These are phyloP conservation scores for Backusella liffmaniae DNA, from an alignment of 192 early-diverging fungal species.

Conservation along the genomic window DNA sequence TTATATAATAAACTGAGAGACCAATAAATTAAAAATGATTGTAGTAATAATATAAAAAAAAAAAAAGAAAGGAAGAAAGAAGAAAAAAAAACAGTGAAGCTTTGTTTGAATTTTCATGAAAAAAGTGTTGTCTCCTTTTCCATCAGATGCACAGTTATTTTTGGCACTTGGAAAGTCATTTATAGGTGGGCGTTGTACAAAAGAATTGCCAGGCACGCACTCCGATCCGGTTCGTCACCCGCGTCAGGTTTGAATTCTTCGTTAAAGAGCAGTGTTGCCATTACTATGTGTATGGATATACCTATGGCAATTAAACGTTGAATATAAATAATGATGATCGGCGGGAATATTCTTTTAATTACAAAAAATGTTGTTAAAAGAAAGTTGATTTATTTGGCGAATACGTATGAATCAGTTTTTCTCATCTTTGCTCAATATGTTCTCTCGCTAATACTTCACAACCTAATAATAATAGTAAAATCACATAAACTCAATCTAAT, in stretches of 20 bases:
- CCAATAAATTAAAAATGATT: not conserved
- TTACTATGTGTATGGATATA: not conserved
- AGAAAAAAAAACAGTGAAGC: not conserved
- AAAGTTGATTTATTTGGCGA: too few species aligned
- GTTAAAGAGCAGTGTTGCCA: not conserved
- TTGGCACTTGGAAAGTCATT: not conserved
- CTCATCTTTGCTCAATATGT: not conserved
- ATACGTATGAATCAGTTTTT: too few species aligned
- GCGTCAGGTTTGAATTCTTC: not conserved
- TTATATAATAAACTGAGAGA: not conserved
- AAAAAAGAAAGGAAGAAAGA: not conserved
- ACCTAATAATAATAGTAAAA: not conserved
- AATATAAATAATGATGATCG: too few species aligned
- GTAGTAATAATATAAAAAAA: not conserved
- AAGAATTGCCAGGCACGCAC: not conserved
- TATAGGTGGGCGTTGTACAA: not conserved
- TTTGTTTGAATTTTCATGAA: not conserved
- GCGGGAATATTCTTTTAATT: too few species aligned
- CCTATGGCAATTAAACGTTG: not conserved
- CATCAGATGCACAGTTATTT: constrained; percentile 1
- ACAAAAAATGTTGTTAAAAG: too few species aligned
- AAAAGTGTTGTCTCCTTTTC: not conserved
- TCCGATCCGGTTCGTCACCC: not conserved
- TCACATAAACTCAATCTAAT: not conserved
- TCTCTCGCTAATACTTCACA: too few species aligned